Conservation (phyloP, 2,329 filamentous ascomycete species). For the Elsinoe batatas region DNA sequence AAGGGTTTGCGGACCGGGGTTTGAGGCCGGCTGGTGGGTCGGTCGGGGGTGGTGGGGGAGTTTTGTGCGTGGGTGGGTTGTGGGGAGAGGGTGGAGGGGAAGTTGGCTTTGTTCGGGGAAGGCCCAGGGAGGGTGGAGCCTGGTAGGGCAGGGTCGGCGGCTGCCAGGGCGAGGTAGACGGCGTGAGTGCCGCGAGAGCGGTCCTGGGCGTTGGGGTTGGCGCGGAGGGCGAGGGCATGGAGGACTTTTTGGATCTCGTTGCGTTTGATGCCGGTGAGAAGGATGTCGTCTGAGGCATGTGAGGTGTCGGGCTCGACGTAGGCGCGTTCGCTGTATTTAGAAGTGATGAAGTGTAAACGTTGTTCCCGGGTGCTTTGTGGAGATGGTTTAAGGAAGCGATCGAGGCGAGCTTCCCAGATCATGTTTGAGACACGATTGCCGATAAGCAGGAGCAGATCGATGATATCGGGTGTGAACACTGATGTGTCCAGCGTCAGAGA, state of each 20-base stretch:
- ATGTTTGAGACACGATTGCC: conserved; percentile 94
- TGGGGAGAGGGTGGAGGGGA: conserved; percentile 20
- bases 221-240: conserved; percentile 75
- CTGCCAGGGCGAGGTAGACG: conserved; percentile 82
- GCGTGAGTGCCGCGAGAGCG: conserved; percentile 80
- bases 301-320: conserved; percentile 65
- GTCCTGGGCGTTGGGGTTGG: conserved; percentile 79
- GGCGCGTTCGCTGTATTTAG: conserved; percentile 79
- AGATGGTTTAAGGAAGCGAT: conserved; percentile 61
- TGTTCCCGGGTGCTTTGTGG: conserved; percentile 78
- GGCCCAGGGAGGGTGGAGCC: conserved; percentile 42
- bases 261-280: conserved; percentile 87
- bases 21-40: conserved; percentile 29
- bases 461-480: conserved; percentile 92
- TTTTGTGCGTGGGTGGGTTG: conserved; percentile 26
- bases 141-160: conserved; percentile 81
- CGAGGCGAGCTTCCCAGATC: conserved; percentile 85
- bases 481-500: conserved; percentile 92
- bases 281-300: conserved; percentile 67
- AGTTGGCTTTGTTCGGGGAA: conserved; percentile 20
- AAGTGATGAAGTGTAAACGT: conserved; percentile 85
- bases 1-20: conserved; percentile 51
- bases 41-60: conserved; percentile 31
- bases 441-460: conserved; percentile 82
- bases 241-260: conserved; percentile 92